Evolutionary conservation across 2,329 filamentous ascomycete species (phyloP), one percentile per base, ranked within the genome.

Genomic region (Aspergillus hortae): DNA sequence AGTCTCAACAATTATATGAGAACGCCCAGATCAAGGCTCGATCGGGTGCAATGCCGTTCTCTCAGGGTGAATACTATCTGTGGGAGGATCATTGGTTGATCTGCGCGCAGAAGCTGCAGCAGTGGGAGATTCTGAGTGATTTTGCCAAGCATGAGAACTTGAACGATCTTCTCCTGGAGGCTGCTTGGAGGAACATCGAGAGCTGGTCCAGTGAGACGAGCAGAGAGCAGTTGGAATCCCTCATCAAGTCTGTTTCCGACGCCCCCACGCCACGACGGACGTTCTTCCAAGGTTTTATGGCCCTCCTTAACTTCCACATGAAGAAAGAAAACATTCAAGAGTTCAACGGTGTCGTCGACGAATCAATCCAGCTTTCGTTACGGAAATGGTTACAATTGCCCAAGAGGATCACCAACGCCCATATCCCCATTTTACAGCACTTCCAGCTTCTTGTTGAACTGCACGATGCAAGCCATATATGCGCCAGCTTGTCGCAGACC

Each of bases 61-160:
- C 92, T 1, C 89, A 95, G 63, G 91, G 87, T 30, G 94, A 99
- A 72, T 99, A 99, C 73, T 96, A 95, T 83, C 82, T 99, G 1
- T 99, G 94, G 94, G 94, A 99, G 73, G 94, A 99, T 67, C 95
- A 99, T 63, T 99, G 94, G 94, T 87, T 99, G 40, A 81, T 96
- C 46, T 99, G 94, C 69, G 94, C 92, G 0, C 91, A 97, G 74
- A 99, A 99, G 74, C 80, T 99, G 43, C 95, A 99, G 70, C 95
- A 99, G 67, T 99, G 94, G 94, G 94, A 99, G 63, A 92, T 99
- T 51, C 74, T 99, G 32, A 90, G 91, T 56, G 95, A 99, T 63
- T 97, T 97, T 66, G 92, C 94, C 4, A 99, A 99, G 73, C 94
- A 99, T 64, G 95, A 99, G 68, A 99, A 99, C 66, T 88, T 96